Evolutionary conservation across 1,139 yeast species (phyloP), one percentile per base, ranked within the genome.

Genomic region (Blastobotrys buckinghamii): DNA sequence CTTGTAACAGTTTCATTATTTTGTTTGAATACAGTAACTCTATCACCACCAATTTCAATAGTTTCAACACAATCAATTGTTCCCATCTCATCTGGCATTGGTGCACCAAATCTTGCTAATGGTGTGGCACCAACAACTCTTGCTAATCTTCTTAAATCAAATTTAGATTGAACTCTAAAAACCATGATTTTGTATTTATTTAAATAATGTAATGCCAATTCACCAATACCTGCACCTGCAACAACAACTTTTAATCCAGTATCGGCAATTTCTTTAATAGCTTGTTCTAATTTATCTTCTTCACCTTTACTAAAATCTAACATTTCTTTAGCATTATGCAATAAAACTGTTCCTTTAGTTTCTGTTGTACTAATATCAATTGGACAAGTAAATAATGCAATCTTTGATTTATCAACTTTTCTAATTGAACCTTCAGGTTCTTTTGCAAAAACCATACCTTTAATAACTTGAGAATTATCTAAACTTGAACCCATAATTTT

Each of bases 121-220:
- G 98, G 97, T 19, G 97, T 85, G 39, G 97, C 97, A 45, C 97
- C 97, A 71, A 97, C 90, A 17, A 92, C 98, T 65, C 96, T 84
- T 64, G 96, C 85, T 53, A 92, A 74, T 67, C 98, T 82, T 72
- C 97, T 83, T 55, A 92, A 73, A 64, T 92, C 98, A 64, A 92
- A 92, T 67, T 92, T 92, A 52, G 95, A 84, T 53, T 95, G 92
- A 39, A 92, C 95, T 64, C 85, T 84, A 69, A 92, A 77, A 24
- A 90, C 92, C 55, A 92, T 73, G 46, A 92, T 84, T 34, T 82
- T 84, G 64, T 84, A 82, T 68, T 94, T 83, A 73, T 92, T 88
- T 67, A 92, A 74, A 68, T 88, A 92, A 70, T 92, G 97, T 62
- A 89, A 78, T 10, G 97, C 96, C 54, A 92, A 74, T 59, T 90